Percentiles rank a stretch among this genome's conserved stretches.
phyloP scores from a whole-genome alignment of 73 alveolate species.

The Urostyla sp. region DNA sequence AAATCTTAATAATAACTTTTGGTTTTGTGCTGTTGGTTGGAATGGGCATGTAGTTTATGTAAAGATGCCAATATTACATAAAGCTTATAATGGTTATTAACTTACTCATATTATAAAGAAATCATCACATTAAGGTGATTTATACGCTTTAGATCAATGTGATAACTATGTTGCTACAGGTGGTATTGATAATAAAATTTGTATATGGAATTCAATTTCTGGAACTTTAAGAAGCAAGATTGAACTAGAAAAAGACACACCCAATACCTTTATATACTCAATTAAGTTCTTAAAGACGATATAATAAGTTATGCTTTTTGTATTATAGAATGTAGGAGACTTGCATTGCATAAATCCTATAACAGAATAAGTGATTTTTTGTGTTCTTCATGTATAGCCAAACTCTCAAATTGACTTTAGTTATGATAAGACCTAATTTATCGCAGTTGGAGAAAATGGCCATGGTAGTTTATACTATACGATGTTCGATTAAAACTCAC shows the following conservation, averaged over 20 bases:
- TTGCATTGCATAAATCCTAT: slow-evolving; percentile 52
- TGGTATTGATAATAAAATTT: slow-evolving; percentile 57
- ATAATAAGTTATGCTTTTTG: slow-evolving; percentile 14
- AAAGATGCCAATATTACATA: not conserved
- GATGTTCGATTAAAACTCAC: not conserved
- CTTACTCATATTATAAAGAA: slow-evolving; percentile 44
- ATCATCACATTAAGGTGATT: slow-evolving; percentile 40
- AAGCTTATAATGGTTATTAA: not conserved
- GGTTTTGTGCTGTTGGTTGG: slow-evolving; percentile 66
- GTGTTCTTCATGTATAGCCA: not conserved
- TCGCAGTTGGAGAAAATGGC: slow-evolving; percentile 60
- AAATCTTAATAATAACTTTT: slow-evolving; percentile 54
- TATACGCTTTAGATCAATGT: slow-evolving; percentile 42
- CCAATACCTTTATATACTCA: slow-evolving; percentile 9
- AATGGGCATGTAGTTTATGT: slow-evolving; percentile 58
- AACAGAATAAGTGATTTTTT: slow-evolving; percentile 25
- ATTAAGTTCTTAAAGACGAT: slow-evolving; percentile 47
- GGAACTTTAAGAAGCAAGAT: slow-evolving; percentile 38
- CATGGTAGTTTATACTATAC: slow-evolving; percentile 7
- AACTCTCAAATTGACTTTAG: slow-evolving; percentile 49
- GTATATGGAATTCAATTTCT: slow-evolving; percentile 56
- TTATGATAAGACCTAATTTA: not conserved
- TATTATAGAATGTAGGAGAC: slow-evolving; percentile 51
- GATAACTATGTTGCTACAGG: slow-evolving; percentile 61
- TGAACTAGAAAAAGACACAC: slow-evolving; percentile 30